Percentiles rank a stretch among this genome's conserved stretches.
Conservation (phyloP, 257 asterid genomes). For the Gentiana macrophylla region DNA sequence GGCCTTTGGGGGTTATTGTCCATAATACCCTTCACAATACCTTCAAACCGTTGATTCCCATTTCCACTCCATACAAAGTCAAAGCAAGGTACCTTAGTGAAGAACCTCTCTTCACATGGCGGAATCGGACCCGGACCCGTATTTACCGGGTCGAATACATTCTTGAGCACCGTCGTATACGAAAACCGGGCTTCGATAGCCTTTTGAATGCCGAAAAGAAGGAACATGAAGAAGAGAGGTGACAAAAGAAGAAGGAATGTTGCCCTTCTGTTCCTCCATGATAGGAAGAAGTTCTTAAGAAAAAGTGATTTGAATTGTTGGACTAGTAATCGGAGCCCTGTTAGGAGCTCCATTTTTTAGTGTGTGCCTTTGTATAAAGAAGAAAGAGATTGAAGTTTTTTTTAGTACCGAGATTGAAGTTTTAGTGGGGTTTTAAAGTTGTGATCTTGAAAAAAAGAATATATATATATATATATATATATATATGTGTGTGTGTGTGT, state of each 20-base stretch:
- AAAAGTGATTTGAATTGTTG: slow-evolving; percentile 21
- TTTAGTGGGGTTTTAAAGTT: no score
- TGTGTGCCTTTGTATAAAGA: neutral
- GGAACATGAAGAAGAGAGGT: slow-evolving; percentile 15
- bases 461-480: no score
- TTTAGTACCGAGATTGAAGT: no score
- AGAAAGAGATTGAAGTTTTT: no score
- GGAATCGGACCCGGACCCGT: slow-evolving; percentile 9
- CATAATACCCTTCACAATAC: slow-evolving; percentile 14
- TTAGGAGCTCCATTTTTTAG: slow-evolving; percentile 6
- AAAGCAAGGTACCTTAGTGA: slow-evolving; percentile 6
- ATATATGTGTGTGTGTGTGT: no score
- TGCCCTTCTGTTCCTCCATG: slow-evolving; percentile 19
- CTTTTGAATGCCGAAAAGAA: slow-evolving; percentile 19
- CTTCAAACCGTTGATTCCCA: slow-evolving; percentile 4
- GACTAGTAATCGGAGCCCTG: slow-evolving; percentile 8
- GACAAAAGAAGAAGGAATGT: slow-evolving; percentile 15
- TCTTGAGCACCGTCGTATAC: slow-evolving; percentile 5
- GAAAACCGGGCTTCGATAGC: slow-evolving; percentile 16
- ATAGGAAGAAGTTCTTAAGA: slow-evolving; percentile 14
- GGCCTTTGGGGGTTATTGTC: slow-evolving; percentile 17
- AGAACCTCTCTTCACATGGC: slow-evolving; percentile 17
- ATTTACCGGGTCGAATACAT: slow-evolving; percentile 10
- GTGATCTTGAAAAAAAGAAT: no score
- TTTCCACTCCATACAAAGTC: slow-evolving; percentile 25